Evolutionary conservation across 176 grass and related monocot species (phyloP).

Genomic region (Musa beccarii): DNA sequence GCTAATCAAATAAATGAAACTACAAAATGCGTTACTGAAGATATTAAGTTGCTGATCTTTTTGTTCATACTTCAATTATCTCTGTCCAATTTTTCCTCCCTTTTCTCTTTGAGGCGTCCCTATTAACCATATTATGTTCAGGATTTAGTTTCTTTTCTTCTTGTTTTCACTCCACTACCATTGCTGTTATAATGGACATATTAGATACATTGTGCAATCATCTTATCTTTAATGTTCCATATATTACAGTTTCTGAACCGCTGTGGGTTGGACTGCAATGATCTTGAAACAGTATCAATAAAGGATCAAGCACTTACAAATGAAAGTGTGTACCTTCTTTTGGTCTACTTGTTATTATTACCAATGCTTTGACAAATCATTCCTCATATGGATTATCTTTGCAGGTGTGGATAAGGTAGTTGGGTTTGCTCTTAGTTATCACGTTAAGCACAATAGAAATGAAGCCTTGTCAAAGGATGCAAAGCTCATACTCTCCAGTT

Average conservation of each 20-base stretch:
- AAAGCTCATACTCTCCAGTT: conserved; percentile 54
- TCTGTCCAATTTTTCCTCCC: neutral
- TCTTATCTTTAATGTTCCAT: neutral
- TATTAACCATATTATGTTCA: neutral
- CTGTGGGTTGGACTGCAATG: conserved; percentile 71
- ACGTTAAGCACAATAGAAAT: conserved; percentile 59
- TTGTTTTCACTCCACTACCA: neutral
- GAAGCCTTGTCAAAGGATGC: conserved; percentile 54
- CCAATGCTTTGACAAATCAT: neutral
- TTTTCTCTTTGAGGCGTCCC: neutral
- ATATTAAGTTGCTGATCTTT: neutral
- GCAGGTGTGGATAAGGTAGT: conserved; percentile 94
- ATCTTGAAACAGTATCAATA: conserved; percentile 79
- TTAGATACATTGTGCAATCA: neutral
- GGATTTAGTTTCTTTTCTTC: neutral
- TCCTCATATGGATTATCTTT: conserved; percentile 2
- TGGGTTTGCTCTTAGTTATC: conserved; percentile 90
- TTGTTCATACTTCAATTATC: neutral
- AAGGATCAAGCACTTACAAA: conserved; percentile 88
- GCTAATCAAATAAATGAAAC: neutral
- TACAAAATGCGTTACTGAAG: neutral
- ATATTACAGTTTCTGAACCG: conserved; percentile 64
- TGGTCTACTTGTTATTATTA: conserved; percentile 10
- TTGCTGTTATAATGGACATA: neutral
- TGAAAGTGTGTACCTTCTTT: conserved; percentile 73